Conservation (phyloP, 306 rosid genomes). For the Prunus kanzakura region DNA sequence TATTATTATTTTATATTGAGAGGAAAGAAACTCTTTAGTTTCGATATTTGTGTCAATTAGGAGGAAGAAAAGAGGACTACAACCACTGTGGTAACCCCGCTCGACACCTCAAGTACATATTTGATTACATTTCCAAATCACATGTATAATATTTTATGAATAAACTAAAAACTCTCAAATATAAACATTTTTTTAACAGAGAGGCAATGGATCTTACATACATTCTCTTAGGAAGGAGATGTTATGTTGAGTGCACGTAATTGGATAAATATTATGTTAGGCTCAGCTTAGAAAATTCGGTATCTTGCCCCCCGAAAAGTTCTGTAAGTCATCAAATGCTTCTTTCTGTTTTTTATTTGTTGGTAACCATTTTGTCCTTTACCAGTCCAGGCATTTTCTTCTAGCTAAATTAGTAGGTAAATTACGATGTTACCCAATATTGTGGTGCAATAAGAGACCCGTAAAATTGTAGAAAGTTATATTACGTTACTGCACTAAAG, state of each 20-base stretch:
- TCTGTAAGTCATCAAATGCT: background rate
- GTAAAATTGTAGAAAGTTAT: too few relatives aligned
- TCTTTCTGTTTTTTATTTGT: background rate
- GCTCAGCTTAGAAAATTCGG: background rate
- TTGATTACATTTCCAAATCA: too few relatives aligned
- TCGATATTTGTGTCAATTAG: fast-evolving
- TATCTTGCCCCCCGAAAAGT: background rate
- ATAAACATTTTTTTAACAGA: background rate
- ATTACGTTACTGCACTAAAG: too few relatives aligned
- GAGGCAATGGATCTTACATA: background rate
- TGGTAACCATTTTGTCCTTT: background rate
- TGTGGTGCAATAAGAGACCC: too few relatives aligned
- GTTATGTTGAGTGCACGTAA: background rate
- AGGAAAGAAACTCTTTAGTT: fast-evolving
- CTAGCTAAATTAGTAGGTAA: too few relatives aligned
- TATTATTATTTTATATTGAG: too few relatives aligned
- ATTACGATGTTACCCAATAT: too few relatives aligned
- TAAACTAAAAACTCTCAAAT: background rate
- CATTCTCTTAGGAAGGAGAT: too few relatives aligned
- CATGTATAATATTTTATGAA: too few relatives aligned
- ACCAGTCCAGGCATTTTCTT: too few relatives aligned
- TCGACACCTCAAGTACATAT: too few relatives aligned
- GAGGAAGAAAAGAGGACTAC: too few relatives aligned
- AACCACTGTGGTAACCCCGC: fast-evolving
- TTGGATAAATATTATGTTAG: background rate